Percentiles rank a stretch among this genome's conserved stretches.
These are phyloP conservation scores for Solanum pinnatisectum DNA, from an alignment of 257 asterid species.

Conservation along the genomic window DNA sequence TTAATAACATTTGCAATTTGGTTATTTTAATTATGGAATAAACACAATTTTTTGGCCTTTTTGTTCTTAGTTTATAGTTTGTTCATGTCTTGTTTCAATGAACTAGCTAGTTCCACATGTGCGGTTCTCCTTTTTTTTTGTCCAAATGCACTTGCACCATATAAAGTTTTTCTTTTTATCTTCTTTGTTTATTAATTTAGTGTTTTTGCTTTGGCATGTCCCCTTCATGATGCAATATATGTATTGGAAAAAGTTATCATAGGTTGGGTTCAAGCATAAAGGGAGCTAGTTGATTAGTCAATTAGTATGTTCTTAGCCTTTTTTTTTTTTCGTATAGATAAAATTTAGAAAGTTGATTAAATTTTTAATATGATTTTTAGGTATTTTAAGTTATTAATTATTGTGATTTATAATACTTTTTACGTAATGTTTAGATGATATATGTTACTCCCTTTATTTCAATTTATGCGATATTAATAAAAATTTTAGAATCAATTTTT, in stretches of 20 bases:
- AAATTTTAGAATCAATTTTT: no score
- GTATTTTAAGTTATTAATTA: no score
- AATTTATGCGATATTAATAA: no score
- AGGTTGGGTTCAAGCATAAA: neutral
- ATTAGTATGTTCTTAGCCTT: neutral
- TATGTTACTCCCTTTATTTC: no score
- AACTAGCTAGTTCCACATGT: neutral
- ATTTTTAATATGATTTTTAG: no score
- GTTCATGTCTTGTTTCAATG: neutral
- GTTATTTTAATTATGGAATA: neutral
- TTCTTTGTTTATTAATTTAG: neutral
- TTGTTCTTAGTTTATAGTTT: neutral
- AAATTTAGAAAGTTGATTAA: no score
- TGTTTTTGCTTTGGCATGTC: neutral
- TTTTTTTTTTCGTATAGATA: no score
- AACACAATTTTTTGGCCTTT: neutral
- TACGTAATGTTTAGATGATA: no score
- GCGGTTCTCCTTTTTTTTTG: neutral
- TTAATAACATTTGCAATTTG: neutral
- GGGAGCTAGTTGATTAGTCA: neutral
- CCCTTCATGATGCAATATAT: neutral
- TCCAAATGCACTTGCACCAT: neutral
- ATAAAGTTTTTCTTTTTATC: neutral
- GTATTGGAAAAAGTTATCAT: neutral
- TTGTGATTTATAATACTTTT: no score